phyloP scores from a whole-genome alignment of 805 yeast species.

The Metschnikowia picachoensis region DNA sequence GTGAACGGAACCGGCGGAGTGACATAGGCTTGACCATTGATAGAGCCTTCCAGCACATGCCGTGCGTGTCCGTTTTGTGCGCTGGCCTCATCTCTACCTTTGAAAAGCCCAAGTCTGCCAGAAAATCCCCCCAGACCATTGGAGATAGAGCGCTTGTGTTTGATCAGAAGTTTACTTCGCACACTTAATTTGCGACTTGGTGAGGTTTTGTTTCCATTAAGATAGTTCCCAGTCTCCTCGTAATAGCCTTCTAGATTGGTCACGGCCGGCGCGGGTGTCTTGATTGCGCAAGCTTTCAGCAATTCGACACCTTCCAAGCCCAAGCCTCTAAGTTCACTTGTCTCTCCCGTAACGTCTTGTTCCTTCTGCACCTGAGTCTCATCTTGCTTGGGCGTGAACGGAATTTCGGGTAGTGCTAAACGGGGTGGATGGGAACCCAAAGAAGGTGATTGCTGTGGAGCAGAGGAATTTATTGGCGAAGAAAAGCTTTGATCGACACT shows the following conservation, averaged over 20 bases:
- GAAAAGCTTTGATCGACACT: slow-evolving; percentile 1
- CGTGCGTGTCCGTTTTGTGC: slow-evolving; percentile 32
- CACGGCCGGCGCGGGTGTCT: slow-evolving; percentile 28
- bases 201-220: slow-evolving; percentile 4
- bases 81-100: slow-evolving; percentile 20
- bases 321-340: slow-evolving; percentile 26
- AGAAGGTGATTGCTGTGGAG: not conserved
- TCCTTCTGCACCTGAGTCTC: not conserved
- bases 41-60: slow-evolving; percentile 38
- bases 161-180: slow-evolving; percentile 31
- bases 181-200: slow-evolving; percentile 28
- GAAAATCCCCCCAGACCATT: slow-evolving; percentile 29
- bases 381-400: slow-evolving; percentile 23
- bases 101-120: slow-evolving; percentile 34
- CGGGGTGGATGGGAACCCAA: slow-evolving; percentile 40
- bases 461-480: slow-evolving; percentile 15
- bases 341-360: not conserved
- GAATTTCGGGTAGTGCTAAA: slow-evolving; percentile 27
- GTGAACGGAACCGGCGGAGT: slow-evolving; percentile 44
- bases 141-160: slow-evolving; percentile 39
- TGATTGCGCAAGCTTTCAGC: slow-evolving; percentile 2
- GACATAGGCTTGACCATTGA: slow-evolving; percentile 32
- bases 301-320: slow-evolving; percentile 36
- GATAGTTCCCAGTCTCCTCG: not conserved
- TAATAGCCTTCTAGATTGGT: slow-evolving; percentile 31